Conservation (phyloP, 1,284 basidiomycete genomes). For the Pseudomicrostroma phylloplanum region DNA sequence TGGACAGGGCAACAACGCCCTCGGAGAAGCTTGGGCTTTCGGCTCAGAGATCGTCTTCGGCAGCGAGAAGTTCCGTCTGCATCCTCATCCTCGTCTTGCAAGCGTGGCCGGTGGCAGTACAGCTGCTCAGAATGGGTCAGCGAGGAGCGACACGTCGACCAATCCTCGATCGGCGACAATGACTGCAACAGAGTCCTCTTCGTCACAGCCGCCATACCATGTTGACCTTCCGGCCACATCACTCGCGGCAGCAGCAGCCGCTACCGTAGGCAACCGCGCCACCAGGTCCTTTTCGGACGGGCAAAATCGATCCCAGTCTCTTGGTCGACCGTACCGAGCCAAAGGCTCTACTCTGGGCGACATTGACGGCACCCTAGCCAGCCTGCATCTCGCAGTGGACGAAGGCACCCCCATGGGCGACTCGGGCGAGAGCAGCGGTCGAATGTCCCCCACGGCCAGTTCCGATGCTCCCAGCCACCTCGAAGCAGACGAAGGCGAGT, state of each 20-base stretch:
- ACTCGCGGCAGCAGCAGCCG: not conserved
- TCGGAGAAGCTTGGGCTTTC: slow-evolving; percentile 31
- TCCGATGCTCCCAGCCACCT: not conserved
- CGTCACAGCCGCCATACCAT: not conserved
- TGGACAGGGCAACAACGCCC: not conserved
- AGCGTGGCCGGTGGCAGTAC: not conserved
- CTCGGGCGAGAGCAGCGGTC: not conserved
- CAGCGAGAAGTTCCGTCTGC: slow-evolving; percentile 15
- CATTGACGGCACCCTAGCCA: slow-evolving; percentile 7
- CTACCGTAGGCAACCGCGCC: slow-evolving; percentile 11
- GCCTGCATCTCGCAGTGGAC: not conserved
- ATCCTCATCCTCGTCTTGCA: slow-evolving; percentile 12
- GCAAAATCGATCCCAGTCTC: slow-evolving; percentile 32
- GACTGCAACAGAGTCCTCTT: not conserved
- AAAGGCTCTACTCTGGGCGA: slow-evolving; percentile 12
- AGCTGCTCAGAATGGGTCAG: not conserved
- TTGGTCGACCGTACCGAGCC: slow-evolving; percentile 17
- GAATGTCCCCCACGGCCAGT: not conserved
- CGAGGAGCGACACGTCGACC: not conserved
- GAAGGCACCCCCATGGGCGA: not conserved
- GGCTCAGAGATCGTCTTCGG: slow-evolving; percentile 41
- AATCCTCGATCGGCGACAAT: not conserved
- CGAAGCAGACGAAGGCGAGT: not conserved
- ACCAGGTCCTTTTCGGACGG: slow-evolving; percentile 33
- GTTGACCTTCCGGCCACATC: not conserved